Conservation (phyloP, 345 rosid species). For the Brassica carinata region DNA sequence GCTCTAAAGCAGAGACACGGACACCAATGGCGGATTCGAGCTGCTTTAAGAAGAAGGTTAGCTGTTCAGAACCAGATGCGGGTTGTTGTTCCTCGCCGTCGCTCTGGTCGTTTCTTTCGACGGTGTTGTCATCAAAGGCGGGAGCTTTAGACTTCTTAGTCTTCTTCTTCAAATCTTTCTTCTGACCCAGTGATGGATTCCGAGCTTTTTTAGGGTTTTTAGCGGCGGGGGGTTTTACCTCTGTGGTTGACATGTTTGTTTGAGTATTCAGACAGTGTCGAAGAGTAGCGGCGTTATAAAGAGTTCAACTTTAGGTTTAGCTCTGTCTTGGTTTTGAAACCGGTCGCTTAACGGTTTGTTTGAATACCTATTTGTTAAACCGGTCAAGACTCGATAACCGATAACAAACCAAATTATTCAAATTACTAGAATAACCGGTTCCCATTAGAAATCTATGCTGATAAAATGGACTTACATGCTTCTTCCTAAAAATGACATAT, state of each 20-base stretch:
- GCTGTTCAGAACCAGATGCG: conserved; percentile 51
- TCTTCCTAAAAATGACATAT: no score
- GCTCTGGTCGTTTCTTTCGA: conserved; percentile 13
- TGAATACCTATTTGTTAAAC: conserved; percentile 8
- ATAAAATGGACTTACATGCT: no score
- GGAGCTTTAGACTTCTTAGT: conserved; percentile 21
- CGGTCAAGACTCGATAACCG: neutral
- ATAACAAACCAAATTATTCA: neutral
- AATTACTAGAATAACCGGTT: neutral
- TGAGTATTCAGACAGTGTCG: neutral
- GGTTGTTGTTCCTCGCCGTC: conserved; percentile 22
- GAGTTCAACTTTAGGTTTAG: conserved; percentile 27
- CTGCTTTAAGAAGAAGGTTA: conserved; percentile 50
- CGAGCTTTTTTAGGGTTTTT: conserved; percentile 23
- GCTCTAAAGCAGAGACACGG: conserved; percentile 66
- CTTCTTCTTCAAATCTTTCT: conserved; percentile 33
- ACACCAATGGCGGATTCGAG: conserved; percentile 64
- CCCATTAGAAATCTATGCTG: neutral
- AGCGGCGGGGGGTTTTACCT: conserved; percentile 25
- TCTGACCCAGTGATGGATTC: conserved; percentile 31
- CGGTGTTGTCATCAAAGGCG: conserved; percentile 10
- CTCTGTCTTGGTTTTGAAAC: neutral
- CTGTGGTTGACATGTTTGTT: conserved; percentile 10
- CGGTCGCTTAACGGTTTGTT: neutral
- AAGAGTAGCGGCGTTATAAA: conserved; percentile 38